Base-by-base conservation (phyloP, 2,329 filamentous ascomycete species). In the Escovopsis sp. region DNA sequence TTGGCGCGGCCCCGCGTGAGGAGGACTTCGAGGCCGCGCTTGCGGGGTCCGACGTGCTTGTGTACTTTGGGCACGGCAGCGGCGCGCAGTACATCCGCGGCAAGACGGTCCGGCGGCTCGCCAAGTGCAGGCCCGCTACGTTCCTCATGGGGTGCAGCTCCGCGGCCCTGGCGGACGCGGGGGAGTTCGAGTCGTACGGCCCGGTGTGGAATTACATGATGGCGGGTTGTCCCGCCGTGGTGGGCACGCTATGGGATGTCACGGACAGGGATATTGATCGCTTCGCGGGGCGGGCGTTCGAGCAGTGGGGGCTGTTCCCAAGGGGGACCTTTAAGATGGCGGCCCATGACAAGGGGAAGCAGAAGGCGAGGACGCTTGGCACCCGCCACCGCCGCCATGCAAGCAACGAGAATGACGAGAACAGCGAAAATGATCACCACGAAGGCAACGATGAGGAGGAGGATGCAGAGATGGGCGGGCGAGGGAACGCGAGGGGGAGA, bases 261-360 rank as follows among this genome's bases (percentile, higher is more conserved):
- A 98, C 90, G 9, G 90, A 98, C 54, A 83, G 83, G 49, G 90
- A 98, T 55, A 94, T 94, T 54, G 92, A 98, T 61, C 80, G 87
- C 14, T 93, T 94, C 55, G 82, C 87, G 0, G 75, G 79, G 25
- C 67, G 70, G 18, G 65, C 81, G 3, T 81, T 94, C 53, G 81
- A 90, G 52, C 70, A 79, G 47, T 98, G 90, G 90, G 90, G 90
- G 0, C 55, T 98, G 6, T 62, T 81, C 35, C 50, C 56, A 1
- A 47, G 46, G 55, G 67, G 67, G 39, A 55, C 63, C 7, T 68
- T 63, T 41, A 51, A 54, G 34, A 54, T 56, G 28, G 43, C 49
- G 41, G 44, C 42, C 15, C 50, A 42, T 37, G 44, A 41, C 51
- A 48, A 29, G 36, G 49, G 39, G 37, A 51, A 51, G 36, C 44